phyloP scores from a whole-genome alignment of 2,329 filamentous ascomycete genomes.

The Tolypocladium sp. region DNA sequence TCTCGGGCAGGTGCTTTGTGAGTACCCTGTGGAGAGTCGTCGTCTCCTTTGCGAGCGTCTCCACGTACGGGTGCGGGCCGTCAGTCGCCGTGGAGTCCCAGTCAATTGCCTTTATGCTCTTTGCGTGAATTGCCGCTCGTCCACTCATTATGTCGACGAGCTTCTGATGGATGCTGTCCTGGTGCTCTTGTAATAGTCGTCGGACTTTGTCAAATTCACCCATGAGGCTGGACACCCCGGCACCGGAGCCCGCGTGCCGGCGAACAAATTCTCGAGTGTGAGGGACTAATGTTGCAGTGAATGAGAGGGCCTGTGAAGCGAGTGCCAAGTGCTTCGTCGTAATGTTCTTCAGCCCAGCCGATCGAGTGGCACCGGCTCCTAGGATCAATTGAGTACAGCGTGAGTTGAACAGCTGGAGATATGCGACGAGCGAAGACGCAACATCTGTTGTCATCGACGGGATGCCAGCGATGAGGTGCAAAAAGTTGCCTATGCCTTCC shows the following conservation, averaged over 20 bases:
- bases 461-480: slow-evolving; percentile 74
- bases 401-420: slow-evolving; percentile 90
- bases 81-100: slow-evolving; percentile 51
- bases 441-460: slow-evolving; percentile 85
- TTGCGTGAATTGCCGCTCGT: slow-evolving; percentile 64
- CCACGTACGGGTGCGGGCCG: slow-evolving; percentile 64
- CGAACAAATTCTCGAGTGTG: slow-evolving; percentile 88
- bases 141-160: slow-evolving; percentile 86
- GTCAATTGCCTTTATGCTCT: slow-evolving; percentile 62
- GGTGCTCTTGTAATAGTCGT: slow-evolving; percentile 77
- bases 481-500: slow-evolving; percentile 70
- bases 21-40: slow-evolving; percentile 76
- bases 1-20: slow-evolving; percentile 70
- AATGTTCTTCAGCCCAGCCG: slow-evolving; percentile 89
- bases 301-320: slow-evolving; percentile 79
- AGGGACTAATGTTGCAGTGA: slow-evolving; percentile 78
- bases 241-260: slow-evolving; percentile 53
- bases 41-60: slow-evolving; percentile 79
- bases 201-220: slow-evolving; percentile 84
- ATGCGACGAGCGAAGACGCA: slow-evolving; percentile 69
- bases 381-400: slow-evolving; percentile 94
- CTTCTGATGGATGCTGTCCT: slow-evolving; percentile 85
- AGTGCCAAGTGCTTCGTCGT: slow-evolving; percentile 91
- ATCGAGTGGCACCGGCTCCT: slow-evolving; percentile 81
- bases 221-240: slow-evolving; percentile 51